Conservation (phyloP, 106 monocot genomes). For the Dendrobium huoshanense region DNA sequence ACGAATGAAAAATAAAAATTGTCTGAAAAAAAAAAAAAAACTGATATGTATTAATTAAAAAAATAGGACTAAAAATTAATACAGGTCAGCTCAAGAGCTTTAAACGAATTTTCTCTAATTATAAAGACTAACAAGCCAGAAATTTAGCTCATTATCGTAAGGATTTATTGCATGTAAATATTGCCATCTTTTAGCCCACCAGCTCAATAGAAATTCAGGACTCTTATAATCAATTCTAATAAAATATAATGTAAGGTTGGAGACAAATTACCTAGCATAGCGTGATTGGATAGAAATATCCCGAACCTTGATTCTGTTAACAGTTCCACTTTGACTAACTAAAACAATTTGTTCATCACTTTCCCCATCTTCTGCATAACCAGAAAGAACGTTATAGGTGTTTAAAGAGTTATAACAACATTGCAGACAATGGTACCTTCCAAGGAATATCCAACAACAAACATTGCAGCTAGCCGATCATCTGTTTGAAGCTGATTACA, state of each 20-base stretch:
- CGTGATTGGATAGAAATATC: constrained; percentile 89
- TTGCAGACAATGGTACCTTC: constrained; percentile 44
- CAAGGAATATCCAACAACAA: constrained; percentile 79
- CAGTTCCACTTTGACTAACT: constrained; percentile 93
- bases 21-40: too few relatives aligned
- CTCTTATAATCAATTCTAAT: background rate
- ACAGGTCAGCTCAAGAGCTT: too few relatives aligned
- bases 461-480: constrained; percentile 76
- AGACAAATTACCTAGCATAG: constrained; percentile 42
- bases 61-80: too few relatives aligned
- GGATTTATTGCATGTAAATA: too few relatives aligned
- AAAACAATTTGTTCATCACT: constrained; percentile 91
- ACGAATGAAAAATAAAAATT: too few relatives aligned
- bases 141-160: too few relatives aligned
- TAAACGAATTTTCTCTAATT: too few relatives aligned
- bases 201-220: too few relatives aligned
- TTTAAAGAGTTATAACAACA: background rate
- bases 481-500: constrained; percentile 58
- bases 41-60: too few relatives aligned
- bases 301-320: constrained; percentile 93
- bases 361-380: constrained; percentile 72
- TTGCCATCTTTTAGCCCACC: too few relatives aligned
- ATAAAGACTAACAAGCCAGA: too few relatives aligned
- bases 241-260: background rate
- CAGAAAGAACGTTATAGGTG: background rate